Percentiles rank a stretch among this genome's conserved stretches.
Evolutionary conservation across 371 early-diverging fungal species (phyloP).

Genomic region (Chytridiales sp.): DNA sequence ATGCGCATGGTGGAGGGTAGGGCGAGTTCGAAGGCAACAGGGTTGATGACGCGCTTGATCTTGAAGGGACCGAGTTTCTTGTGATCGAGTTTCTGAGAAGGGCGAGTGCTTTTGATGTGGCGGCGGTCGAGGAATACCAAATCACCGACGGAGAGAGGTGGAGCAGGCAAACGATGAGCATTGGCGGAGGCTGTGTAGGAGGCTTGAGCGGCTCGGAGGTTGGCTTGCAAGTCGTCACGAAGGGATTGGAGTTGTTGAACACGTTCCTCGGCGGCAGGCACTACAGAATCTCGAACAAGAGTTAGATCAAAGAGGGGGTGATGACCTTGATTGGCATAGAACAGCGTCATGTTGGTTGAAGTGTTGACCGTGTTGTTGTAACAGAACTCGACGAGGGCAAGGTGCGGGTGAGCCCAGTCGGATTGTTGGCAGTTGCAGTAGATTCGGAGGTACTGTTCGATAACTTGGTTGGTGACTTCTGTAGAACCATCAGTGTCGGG

Average conservation of each 20-base stretch:
- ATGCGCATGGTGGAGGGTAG: not conserved
- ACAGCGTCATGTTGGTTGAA: conserved; percentile 26
- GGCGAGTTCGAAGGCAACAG: conserved; percentile 6
- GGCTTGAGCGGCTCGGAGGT: conserved; percentile 12
- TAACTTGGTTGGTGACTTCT: conserved; percentile 10
- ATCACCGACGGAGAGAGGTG: conserved; percentile 15
- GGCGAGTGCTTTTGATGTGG: conserved; percentile 16
- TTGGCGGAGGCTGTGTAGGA: conserved; percentile 7
- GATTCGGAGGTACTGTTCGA: conserved; percentile 13
- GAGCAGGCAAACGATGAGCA: not conserved
- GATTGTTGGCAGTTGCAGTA: conserved; percentile 13
- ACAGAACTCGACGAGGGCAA: conserved; percentile 20
- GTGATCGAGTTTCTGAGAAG: conserved; percentile 20
- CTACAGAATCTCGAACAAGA: not conserved
- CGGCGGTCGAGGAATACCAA: conserved; percentile 11
- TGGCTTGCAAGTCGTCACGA: not conserved
- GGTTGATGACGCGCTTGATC: conserved; percentile 1
- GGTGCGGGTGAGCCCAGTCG: conserved; percentile 25
- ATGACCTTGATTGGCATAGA: conserved; percentile 11
- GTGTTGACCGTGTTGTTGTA: conserved; percentile 23
- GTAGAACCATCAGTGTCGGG: conserved; percentile 58
- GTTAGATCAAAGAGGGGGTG: too few relatives aligned
- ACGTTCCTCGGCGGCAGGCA: conserved; percentile 12
- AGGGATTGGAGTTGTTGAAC: not conserved
- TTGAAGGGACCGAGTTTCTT: conserved; percentile 21